Evolutionary conservation across 352 stramenopile genomes (phyloP).

Genomic region (Achlya hypogyna): DNA sequence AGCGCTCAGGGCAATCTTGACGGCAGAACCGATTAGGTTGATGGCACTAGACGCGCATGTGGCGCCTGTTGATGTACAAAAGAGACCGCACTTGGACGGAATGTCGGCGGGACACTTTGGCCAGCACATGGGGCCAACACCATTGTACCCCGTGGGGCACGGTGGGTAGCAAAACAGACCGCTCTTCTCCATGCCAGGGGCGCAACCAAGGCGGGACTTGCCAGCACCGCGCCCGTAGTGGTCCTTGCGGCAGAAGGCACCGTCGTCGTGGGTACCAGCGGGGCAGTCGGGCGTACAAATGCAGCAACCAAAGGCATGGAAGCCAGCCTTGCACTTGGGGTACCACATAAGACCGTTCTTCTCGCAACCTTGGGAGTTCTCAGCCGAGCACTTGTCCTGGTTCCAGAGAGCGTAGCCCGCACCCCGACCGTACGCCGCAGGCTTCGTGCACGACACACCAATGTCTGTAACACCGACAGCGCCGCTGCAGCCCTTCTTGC

Average conservation of each 20-base stretch:
- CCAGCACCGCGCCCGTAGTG: slow-evolving; percentile 9
- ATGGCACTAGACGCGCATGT: not conserved
- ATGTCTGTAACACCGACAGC: slow-evolving; percentile 1
- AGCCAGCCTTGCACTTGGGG: slow-evolving; percentile 9
- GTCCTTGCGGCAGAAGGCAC: slow-evolving; percentile 20
- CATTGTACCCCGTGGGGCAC: not conserved
- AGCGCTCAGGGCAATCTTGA: not conserved
- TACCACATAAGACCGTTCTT: slow-evolving; percentile 14
- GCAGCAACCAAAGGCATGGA: slow-evolving; percentile 11
- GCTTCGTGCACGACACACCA: slow-evolving; percentile 15
- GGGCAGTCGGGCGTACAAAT: slow-evolving; percentile 14
- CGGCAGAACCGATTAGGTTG: not conserved
- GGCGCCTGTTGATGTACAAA: slow-evolving; percentile 7
- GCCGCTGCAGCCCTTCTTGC: not conserved
- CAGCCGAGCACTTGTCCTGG: not conserved
- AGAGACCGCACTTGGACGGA: slow-evolving; percentile 2
- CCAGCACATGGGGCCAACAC: slow-evolving; percentile 19
- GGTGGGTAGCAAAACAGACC: slow-evolving; percentile 22
- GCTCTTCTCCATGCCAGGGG: slow-evolving; percentile 7
- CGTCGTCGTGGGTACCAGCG: not conserved
- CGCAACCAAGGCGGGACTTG: not conserved
- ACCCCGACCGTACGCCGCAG: not conserved
- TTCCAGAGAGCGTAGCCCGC: not conserved
- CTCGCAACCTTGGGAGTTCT: slow-evolving; percentile 7
- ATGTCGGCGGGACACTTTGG: not conserved